Percentiles rank a stretch among this genome's conserved stretches.
Evolutionary conservation across 2,329 filamentous ascomycete species (phyloP).

Genomic region (Rhynchosporium agropyri): DNA sequence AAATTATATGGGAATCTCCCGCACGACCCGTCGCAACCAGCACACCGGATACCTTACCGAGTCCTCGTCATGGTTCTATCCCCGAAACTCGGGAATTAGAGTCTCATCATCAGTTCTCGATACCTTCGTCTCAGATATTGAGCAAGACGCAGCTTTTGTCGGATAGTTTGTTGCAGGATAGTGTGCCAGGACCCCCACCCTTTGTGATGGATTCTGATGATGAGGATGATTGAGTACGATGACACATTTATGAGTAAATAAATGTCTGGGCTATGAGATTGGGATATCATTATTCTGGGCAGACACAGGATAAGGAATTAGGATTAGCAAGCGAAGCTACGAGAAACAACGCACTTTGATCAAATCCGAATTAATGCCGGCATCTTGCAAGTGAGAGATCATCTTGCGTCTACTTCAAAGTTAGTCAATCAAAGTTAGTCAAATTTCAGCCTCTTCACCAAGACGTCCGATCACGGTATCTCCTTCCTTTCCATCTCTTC

Average conservation of each 20-base stretch:
- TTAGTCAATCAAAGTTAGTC: too few relatives aligned
- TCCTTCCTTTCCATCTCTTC: slow-evolving; percentile 30
- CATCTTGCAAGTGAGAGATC: not conserved
- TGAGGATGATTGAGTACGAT: slow-evolving; percentile 36
- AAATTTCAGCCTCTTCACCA: not conserved
- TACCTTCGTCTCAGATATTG: slow-evolving; percentile 46
- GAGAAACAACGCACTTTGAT: not conserved
- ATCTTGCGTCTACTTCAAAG: not conserved
- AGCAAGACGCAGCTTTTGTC: slow-evolving; percentile 57
- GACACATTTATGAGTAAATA: not conserved
- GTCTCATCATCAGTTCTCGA: slow-evolving; percentile 33
- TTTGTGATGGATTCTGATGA: slow-evolving; percentile 51
- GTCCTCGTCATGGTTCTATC: slow-evolving; percentile 10
- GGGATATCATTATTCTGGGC: not conserved
- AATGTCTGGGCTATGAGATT: not conserved
- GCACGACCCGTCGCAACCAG: slow-evolving; percentile 33
- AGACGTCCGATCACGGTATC: not conserved
- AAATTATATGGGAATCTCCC: slow-evolving; percentile 39
- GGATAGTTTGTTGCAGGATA: slow-evolving; percentile 49
- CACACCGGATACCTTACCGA: slow-evolving; percentile 28
- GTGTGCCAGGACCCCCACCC: slow-evolving; percentile 45
- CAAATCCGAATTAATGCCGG: not conserved
- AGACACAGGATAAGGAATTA: slow-evolving; percentile 2
- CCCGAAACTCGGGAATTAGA: slow-evolving; percentile 18
- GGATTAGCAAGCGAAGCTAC: not conserved